phyloP scores from a whole-genome alignment of 1,139 yeast species.

The Yueomyces sp. region DNA sequence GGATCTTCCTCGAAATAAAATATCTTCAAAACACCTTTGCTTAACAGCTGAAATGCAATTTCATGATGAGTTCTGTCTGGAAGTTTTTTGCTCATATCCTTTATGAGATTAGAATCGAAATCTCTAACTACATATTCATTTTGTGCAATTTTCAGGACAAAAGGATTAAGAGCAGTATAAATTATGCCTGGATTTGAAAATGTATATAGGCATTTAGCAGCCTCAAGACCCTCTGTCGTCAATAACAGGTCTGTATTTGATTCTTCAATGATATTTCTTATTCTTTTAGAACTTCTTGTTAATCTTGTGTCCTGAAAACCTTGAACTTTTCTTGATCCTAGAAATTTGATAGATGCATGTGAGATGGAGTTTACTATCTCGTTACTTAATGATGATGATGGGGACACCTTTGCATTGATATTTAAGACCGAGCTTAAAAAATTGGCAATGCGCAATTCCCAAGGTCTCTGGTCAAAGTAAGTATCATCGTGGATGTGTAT shows the following conservation, averaged over 20 bases:
- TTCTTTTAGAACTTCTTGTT: constrained; percentile 8
- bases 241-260: constrained; percentile 12
- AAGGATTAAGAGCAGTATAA: constrained; percentile 14
- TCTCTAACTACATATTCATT: constrained; percentile 8
- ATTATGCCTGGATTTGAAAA: constrained; percentile 5
- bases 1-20: constrained; percentile 7
- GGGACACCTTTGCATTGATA: not conserved
- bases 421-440: constrained; percentile 8
- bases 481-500: constrained; percentile 13
- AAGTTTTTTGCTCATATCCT: constrained; percentile 5
- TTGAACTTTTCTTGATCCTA: constrained; percentile 9
- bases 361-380: constrained; percentile 5
- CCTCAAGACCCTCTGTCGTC: constrained; percentile 1
- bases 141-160: constrained; percentile 14
- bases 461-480: constrained; percentile 19
- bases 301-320: not conserved
- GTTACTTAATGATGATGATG: not conserved
- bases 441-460: constrained; percentile 30
- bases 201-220: not conserved
- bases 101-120: constrained; percentile 10
- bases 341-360: constrained; percentile 5
- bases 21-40: constrained; percentile 5
- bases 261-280: constrained; percentile 18
- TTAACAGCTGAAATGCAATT: constrained; percentile 3
- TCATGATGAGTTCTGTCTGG: constrained; percentile 3